Percentiles rank a stretch among this genome's conserved stretches.
Conservation (phyloP, 2,329 filamentous ascomycete species). For the Coniochaeta sp. region DNA sequence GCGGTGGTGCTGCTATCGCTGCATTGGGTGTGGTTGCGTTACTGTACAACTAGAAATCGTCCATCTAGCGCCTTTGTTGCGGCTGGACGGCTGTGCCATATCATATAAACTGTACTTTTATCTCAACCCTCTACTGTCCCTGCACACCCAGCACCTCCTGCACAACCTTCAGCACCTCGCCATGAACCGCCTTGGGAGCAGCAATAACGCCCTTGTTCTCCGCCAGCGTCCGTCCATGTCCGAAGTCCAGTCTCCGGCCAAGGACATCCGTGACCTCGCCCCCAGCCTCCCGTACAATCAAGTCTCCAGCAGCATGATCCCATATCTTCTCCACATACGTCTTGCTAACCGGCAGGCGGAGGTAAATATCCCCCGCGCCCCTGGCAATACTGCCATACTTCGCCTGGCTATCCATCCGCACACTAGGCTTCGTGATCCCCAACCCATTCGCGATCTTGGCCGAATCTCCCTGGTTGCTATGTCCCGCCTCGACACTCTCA, state of each 20-base stretch:
- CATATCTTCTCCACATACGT: conserved; percentile 99
- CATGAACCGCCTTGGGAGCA: conserved; percentile 70
- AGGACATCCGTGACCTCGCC: conserved; percentile 85
- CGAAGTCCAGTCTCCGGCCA: conserved; percentile 81
- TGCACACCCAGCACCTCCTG: conserved; percentile 60
- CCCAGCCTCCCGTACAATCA: conserved; percentile 91
- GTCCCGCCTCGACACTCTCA: conserved; percentile 89
- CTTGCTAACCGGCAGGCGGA: conserved; percentile 71
- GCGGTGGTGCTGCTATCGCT: not conserved
- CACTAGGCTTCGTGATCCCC: conserved; percentile 81
- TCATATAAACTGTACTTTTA: conserved; percentile 19
- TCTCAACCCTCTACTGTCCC: not conserved
- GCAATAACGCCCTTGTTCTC: conserved; percentile 94
- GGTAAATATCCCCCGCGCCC: conserved; percentile 89
- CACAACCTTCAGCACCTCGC: conserved; percentile 70
- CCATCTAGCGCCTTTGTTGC: conserved; percentile 10
- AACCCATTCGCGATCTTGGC: conserved; percentile 76
- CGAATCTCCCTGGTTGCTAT: conserved; percentile 85
- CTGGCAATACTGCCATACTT: conserved; percentile 96
- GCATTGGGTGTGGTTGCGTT: conserved; percentile 4
- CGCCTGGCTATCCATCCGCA: conserved; percentile 95
- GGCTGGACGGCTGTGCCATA: conserved; percentile 7
- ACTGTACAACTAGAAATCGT: too few species aligned
- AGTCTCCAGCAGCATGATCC: conserved; percentile 93
- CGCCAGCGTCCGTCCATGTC: conserved; percentile 74